Base-by-base conservation (phyloP, 192 early-diverging fungal species). In the Kappamyces sp. region DNA sequence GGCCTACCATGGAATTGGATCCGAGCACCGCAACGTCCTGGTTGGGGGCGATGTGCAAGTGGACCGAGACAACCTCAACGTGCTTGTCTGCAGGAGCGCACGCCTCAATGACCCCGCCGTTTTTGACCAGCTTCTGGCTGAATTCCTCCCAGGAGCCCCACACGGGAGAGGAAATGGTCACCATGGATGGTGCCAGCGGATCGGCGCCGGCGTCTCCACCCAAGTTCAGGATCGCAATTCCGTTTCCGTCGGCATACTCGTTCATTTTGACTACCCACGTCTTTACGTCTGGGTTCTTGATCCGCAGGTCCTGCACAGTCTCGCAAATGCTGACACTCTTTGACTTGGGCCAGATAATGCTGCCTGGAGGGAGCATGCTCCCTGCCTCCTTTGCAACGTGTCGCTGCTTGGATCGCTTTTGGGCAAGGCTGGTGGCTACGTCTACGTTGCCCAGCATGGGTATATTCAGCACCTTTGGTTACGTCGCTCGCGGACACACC, bases 261-360 rank as follows among this genome's bases (percentile, higher is more conserved):
- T 55, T 34, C 31, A 55, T 55, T 39, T 55, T 55, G 45, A 55
- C 41, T 0, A 55, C n/a, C 54, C 54, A 55, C 5, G 34, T 1
- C 31, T 38, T 55, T 11, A 55, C 14, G 29, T 38, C 7, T 11
- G 34, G 54, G 45, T 39, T 7, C 5, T 42, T 8, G 40, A 4
- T 9, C 11, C 41, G 5, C 36, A 55, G 31, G 36, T 31, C 7
- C 31, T n/a, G 9, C n/a, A 53, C 22, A 22, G 22, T 22, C 22
- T 22, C 22, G 22, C 22, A 22, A 22, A 22, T 22, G 22, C 22
- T 22, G 22, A 22, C 22, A 22, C 22, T 22, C 22, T 22, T 22
- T 22, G 22, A 22, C 22, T 22, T 22, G 22, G 22, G 22, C 22
- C 22, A 22, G 22, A 22, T 0, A 22, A 22, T 22, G 22, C 22